Evolutionary conservation across 2,329 filamentous ascomycete genomes (phyloP).

Genomic region (Penicillium vulpinum): DNA sequence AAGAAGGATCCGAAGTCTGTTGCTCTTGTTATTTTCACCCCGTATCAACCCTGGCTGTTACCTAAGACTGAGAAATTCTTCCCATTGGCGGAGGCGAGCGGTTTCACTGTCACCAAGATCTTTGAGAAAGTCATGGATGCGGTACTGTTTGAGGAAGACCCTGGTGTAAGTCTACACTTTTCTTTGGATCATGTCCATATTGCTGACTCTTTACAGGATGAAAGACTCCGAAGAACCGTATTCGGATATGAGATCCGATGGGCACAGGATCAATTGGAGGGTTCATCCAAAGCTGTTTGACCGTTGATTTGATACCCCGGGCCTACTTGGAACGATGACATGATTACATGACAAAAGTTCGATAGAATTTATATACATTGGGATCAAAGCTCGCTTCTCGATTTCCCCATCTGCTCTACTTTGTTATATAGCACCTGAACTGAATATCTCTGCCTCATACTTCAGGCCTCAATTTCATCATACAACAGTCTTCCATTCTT

Average conservation of each 20-base stretch:
- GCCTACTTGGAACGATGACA: slow-evolving; percentile 9
- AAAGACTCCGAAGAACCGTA: slow-evolving; percentile 76
- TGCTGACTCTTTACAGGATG: slow-evolving; percentile 55
- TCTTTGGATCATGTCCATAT: not conserved
- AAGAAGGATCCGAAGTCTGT: slow-evolving; percentile 55
- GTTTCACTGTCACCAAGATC: slow-evolving; percentile 76
- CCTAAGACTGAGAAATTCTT: slow-evolving; percentile 87
- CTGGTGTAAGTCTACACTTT: slow-evolving; percentile 57
- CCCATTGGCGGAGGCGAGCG: slow-evolving; percentile 67
- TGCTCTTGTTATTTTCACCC: slow-evolving; percentile 90
- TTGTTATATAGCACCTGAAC: not conserved
- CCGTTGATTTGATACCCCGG: slow-evolving; percentile 11
- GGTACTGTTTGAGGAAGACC: slow-evolving; percentile 86
- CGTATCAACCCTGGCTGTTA: slow-evolving; percentile 86
- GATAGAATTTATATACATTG: not conserved
- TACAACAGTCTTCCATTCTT: not conserved
- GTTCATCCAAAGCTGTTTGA: slow-evolving; percentile 10
- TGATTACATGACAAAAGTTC: slow-evolving; percentile 13
- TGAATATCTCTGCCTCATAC: not conserved
- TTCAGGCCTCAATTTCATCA: not conserved
- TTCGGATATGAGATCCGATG: slow-evolving; percentile 74
- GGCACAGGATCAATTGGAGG: slow-evolving; percentile 42
- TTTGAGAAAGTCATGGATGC: slow-evolving; percentile 79
- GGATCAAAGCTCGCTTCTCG: not conserved
- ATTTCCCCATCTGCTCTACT: not conserved